These are phyloP conservation scores for Takashimella koratensis DNA, from an alignment of 1,284 basidiomycete species.

Conservation along the genomic window DNA sequence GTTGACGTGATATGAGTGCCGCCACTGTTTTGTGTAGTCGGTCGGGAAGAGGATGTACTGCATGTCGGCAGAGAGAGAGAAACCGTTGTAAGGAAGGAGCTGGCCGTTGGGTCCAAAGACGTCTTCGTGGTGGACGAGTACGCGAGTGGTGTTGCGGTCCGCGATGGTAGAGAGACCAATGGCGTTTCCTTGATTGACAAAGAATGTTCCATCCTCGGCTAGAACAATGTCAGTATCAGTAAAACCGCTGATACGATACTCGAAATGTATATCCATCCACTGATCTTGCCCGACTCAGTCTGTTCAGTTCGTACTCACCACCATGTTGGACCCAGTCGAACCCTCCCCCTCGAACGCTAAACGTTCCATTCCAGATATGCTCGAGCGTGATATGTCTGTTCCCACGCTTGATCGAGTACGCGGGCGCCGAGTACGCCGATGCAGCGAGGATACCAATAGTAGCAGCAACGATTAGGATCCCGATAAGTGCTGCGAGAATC, in stretches of 20 bases:
- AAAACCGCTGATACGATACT: too few species aligned
- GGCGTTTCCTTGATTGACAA: conserved; percentile 56
- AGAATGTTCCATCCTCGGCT: conserved; percentile 90
- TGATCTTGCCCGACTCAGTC: background rate
- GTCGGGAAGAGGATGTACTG: conserved; percentile 76
- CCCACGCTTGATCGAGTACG: conserved; percentile 52
- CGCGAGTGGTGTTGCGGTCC: conserved; percentile 43
- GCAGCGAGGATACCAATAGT: conserved; percentile 42
- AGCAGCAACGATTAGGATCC: conserved; percentile 35
- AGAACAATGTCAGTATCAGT: conserved; percentile 7
- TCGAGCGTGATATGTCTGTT: conserved; percentile 73
- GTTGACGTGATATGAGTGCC: conserved; percentile 80
- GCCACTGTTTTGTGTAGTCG: conserved; percentile 82
- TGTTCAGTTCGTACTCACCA: conserved; percentile 46
- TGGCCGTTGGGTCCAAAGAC: conserved; percentile 51
- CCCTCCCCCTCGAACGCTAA: conserved; percentile 52
- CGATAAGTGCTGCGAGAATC: conserved; percentile 39
- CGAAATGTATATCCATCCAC: too few species aligned
- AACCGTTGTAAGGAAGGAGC: conserved; percentile 57
- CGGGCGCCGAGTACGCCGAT: conserved; percentile 38
- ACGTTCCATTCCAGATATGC: conserved; percentile 86
- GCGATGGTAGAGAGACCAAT: conserved; percentile 75
- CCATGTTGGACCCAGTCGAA: conserved; percentile 86
- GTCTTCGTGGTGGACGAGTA: conserved; percentile 35
- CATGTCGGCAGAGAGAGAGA: conserved; percentile 83